Percentiles rank a stretch among this genome's conserved stretches.
phyloP scores from a whole-genome alignment of 345 rosid genomes.

The Populus ilicifolia region DNA sequence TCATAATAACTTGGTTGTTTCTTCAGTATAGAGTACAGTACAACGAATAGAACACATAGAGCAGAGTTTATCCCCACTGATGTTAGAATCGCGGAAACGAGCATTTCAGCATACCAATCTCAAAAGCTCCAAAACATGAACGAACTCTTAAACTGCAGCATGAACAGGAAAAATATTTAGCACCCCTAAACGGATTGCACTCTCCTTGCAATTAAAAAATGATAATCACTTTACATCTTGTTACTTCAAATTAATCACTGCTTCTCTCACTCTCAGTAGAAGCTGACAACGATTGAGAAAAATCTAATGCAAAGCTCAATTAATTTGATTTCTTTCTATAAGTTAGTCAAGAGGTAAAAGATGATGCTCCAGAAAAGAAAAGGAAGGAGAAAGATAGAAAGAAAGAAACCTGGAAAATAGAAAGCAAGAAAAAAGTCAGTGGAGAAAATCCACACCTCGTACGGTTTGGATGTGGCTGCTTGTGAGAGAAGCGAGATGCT shows the following conservation, averaged over 20 bases:
- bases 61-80: conserved; percentile 82
- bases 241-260: not conserved
- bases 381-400: no score
- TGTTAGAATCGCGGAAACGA: conserved; percentile 85
- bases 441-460: not conserved
- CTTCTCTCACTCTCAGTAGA: not conserved
- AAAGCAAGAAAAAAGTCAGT: not conserved
- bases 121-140: conserved; percentile 17
- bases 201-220: not conserved
- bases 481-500: not conserved
- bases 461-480: not conserved
- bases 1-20: conserved; percentile 68
- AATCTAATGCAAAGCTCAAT: not conserved
- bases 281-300: not conserved
- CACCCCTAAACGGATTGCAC: not conserved
- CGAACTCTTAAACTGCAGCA: conserved; percentile 16
- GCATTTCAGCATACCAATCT: conserved; percentile 41
- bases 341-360: not conserved
- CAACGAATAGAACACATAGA: conserved; percentile 68
- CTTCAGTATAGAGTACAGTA: conserved; percentile 67
- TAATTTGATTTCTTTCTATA: not conserved
- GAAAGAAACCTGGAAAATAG: not conserved
- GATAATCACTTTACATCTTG: not conserved
- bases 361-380: not conserved
- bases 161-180: not conserved